Percentiles rank a stretch among this genome's conserved stretches.
These are phyloP conservation scores for Kluyveromyces siamensis DNA, from an alignment of 805 yeast genomes.

Conservation along the genomic window DNA sequence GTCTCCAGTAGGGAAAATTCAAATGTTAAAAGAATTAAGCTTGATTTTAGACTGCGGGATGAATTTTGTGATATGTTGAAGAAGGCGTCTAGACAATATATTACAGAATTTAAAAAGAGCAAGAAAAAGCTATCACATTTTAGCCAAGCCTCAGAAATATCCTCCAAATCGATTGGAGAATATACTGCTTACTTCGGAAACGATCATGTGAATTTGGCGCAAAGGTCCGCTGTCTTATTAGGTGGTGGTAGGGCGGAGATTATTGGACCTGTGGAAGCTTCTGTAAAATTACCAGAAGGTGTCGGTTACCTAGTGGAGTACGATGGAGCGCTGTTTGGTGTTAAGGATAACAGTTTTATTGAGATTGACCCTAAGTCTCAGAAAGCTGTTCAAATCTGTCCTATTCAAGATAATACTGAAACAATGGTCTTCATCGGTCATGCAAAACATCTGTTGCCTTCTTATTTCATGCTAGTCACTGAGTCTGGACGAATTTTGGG, in stretches of 20 bases:
- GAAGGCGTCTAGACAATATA: constrained; percentile 10
- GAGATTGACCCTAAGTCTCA: background rate
- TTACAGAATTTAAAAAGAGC: background rate
- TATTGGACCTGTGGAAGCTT: background rate
- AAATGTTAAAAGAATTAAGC: background rate
- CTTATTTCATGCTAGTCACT: constrained; percentile 11
- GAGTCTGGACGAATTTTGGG: constrained; percentile 7
- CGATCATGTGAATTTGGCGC: background rate
- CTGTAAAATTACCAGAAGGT: background rate
- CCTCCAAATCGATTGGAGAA: background rate
- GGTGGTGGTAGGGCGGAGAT: background rate
- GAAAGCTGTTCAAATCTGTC: too few relatives aligned
- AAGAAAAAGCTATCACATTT: constrained; percentile 1
- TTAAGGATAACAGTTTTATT: background rate
- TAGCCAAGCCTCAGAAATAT: background rate
- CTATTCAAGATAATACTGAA: background rate
- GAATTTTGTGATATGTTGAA: constrained; percentile 5
- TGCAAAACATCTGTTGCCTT: constrained; percentile 9
- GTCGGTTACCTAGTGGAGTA: background rate
- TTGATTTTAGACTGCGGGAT: background rate
- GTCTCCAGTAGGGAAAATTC: background rate
- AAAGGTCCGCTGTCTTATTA: background rate
- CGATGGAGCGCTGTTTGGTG: background rate
- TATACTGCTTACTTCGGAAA: background rate
- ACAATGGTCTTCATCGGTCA: constrained; percentile 7